Base-by-base conservation (phyloP, 306 rosid genomes). In the Rubus parviflorus region DNA sequence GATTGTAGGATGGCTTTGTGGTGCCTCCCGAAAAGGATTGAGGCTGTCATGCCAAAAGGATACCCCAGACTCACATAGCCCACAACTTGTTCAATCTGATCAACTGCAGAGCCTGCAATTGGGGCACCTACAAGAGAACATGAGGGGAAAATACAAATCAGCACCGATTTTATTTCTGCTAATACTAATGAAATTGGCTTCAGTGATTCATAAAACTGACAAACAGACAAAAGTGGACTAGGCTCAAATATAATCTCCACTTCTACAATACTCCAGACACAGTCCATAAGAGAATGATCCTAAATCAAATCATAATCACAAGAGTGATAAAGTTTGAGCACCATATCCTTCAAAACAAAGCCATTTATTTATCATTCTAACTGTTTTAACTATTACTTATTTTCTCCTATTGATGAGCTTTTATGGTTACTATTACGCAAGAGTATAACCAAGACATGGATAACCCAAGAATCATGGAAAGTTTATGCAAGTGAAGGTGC, bases 21-120 rank as follows among this genome's bases (percentile, higher is more conserved):
- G 85, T 92, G 99, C 73, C 99, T 65, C 73, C 99, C 97, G 19
- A 96, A 96, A 40, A 96, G 97, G 76, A 96, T 85, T 0, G 99
- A 91, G 63, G 96, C 98, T 52, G 82, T 65, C 78, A 91, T 74
- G 78, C 99, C 99, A n/a, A 96, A 96, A 48, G 99, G 99, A 80
- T 92, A 96, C 13, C 99, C 99, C 63, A 96, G 85, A 81, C 98
- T 85, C 40, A 91, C 89, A 84, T 96, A 91, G n/a, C 90, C 99
- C 57, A 96, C 89, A 11, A 88, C 98, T 63, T 89, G 82, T 46
- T 91, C 90, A 14, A 92, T 80, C 85, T 89, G 87, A 87, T 91
- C 94, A 62, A 89, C 94, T 1, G 99, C 89, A 42, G 97, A 91
- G n/a, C 99, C 98, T 20, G 99, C 90, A 77, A 92, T 88, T 16